These are phyloP conservation scores for Nakazawaea sp. DNA, from an alignment of 805 yeast genomes.

Conservation along the genomic window DNA sequence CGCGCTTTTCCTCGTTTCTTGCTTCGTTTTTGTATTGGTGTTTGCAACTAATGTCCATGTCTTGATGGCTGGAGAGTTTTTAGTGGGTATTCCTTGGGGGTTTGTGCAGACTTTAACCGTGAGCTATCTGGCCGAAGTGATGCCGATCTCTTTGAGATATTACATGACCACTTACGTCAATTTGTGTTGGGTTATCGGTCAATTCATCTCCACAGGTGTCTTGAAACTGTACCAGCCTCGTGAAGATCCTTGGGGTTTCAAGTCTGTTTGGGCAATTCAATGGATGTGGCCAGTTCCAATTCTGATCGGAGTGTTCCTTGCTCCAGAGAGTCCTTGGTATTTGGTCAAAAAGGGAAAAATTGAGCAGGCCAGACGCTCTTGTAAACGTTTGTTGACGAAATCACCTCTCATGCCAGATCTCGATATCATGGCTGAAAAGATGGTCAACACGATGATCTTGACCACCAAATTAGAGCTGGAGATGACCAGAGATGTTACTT, in stretches of 20 bases:
- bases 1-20: constrained; percentile 39
- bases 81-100: constrained; percentile 45
- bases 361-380: constrained; percentile 34
- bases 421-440: constrained; percentile 32
- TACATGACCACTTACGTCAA: constrained; percentile 41
- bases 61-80: constrained; percentile 31
- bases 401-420: constrained; percentile 26
- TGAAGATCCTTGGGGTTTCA: constrained; percentile 31
- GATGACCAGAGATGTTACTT: background rate
- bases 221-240: constrained; percentile 26
- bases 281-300: constrained; percentile 50
- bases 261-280: constrained; percentile 47
- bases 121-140: constrained; percentile 45
- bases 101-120: constrained; percentile 40
- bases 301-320: constrained; percentile 27
- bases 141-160: constrained; percentile 38
- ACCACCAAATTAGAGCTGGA: background rate
- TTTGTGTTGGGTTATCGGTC: constrained; percentile 47
- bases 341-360: constrained; percentile 32
- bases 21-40: constrained; percentile 31
- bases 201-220: constrained; percentile 44
- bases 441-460: constrained; percentile 30
- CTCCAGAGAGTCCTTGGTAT: constrained; percentile 54
- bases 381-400: constrained; percentile 27
- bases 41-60: constrained; percentile 26